Base-by-base conservation (phyloP, 495 filamentous ascomycete species). In the Trichoderma orchidacearum region DNA sequence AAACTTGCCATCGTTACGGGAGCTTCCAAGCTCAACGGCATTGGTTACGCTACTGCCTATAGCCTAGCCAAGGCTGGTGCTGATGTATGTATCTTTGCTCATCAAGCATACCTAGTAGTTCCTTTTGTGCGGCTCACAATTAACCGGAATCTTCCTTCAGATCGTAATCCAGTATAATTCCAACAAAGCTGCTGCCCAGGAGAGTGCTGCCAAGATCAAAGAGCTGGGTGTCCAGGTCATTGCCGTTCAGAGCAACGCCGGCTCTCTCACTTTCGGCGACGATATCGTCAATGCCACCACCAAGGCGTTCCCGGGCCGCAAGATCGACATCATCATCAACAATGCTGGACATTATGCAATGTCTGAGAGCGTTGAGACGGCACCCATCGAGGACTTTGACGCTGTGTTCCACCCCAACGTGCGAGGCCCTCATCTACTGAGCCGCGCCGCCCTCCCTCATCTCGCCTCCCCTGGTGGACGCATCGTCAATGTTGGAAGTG, bases 261-360 rank as follows among this genome's bases (percentile, higher is more conserved):
- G 41, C 32, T 32, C 17, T 30, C 12, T 41, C 2, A 56, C 28
- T 21, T 63, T 63, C 48, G 63, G 61, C 9, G 56, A 54, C 11
- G 55, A 53, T 30, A 56, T 65, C 29, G 55, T 65, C 41, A 48
- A 48, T 11, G 41, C 41, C 41, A 48, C 41, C 21, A 11, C 27
- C 8, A 23, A 18, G 2, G 41, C 18, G 5, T 48, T 48, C 8
- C 41, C 52, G 30, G 54, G 51, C 15, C 23, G 52, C 30, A 60
- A 41, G 30, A 62, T 66, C 31, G 58, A 66, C 54, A 66, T 66
- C 35, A 31, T 66, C 15, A 38, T 66, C 55, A 66, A 66, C 57
- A 66, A 66, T 35, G 57, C 62, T 5, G 63, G 55, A 15, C 21
- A 36, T 2, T 28, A 31, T 13, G 34, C 51, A 2, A 12, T 29